Evolutionary conservation across 139 green algal genomes (phyloP).

Genomic region (Chlamydomonas sp.): DNA sequence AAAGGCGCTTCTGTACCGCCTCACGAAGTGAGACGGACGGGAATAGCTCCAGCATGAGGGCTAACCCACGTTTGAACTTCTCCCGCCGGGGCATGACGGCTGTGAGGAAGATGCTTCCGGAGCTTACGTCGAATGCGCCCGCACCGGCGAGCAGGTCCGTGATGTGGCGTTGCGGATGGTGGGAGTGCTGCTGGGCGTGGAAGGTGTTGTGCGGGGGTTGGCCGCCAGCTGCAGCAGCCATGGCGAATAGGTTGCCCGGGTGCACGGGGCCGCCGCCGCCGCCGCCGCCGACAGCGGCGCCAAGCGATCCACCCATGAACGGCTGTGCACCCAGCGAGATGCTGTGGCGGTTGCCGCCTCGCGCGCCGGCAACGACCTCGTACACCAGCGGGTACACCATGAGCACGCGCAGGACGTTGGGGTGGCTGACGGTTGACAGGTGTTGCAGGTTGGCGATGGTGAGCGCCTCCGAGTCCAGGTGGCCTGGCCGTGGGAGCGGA

Average conservation of each 20-base stretch:
- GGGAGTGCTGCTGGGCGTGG: too few relatives aligned
- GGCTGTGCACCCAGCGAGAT: background rate
- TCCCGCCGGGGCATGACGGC: slow-evolving; percentile 44
- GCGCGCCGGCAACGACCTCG: slow-evolving; percentile 41
- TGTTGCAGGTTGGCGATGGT: slow-evolving; percentile 26
- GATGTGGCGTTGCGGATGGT: background rate
- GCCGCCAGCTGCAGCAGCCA: background rate
- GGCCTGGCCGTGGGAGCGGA: background rate
- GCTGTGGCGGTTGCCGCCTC: background rate
- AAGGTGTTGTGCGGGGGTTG: too few relatives aligned
- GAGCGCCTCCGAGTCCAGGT: slow-evolving; percentile 29
- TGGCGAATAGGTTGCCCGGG: too few relatives aligned
- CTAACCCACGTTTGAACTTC: slow-evolving; percentile 46
- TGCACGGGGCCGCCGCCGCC: too few relatives aligned
- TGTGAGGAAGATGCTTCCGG: slow-evolving; percentile 39
- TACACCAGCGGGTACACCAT: slow-evolving; percentile 55
- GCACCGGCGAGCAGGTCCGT: slow-evolving; percentile 11
- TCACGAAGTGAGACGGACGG: slow-evolving; percentile 46
- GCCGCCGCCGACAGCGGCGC: too few relatives aligned
- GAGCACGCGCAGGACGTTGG: slow-evolving; percentile 41
- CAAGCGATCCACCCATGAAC: too few relatives aligned
- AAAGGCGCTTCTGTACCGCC: slow-evolving; percentile 38
- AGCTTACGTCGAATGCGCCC: background rate
- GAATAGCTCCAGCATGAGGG: slow-evolving; percentile 46
- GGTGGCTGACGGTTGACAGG: slow-evolving; percentile 12